Evolutionary conservation across 164 flowering plant genomes (phyloP).

Genomic region (Santalum album): DNA sequence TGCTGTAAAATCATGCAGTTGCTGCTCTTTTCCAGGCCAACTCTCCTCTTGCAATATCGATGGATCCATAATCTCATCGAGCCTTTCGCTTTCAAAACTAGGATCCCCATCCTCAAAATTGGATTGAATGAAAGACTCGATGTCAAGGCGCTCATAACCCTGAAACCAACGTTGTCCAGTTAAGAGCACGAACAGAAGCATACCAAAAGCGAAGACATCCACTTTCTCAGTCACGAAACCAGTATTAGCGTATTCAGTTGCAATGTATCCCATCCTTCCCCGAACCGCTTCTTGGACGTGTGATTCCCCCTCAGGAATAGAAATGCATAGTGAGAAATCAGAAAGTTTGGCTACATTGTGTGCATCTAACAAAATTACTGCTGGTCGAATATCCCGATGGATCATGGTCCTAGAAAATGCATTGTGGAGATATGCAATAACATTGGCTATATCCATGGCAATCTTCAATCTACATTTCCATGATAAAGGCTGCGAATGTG

Average conservation of each 20-base stretch:
- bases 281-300: not conserved
- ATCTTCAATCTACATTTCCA: conserved; percentile 1
- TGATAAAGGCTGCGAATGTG: not conserved
- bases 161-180: not conserved
- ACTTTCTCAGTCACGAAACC: not conserved
- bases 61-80: not conserved
- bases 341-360: not conserved
- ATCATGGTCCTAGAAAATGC: not conserved
- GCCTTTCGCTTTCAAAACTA: not conserved
- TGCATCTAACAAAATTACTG: not conserved
- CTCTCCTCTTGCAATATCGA: not conserved
- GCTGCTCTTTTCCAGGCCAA: not conserved
- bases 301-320: not conserved
- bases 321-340: not conserved
- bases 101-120: not conserved
- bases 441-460: not conserved
- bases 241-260: not conserved
- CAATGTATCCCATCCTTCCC: not conserved
- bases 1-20: not conserved
- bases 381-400: not conserved
- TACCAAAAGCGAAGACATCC: not conserved
- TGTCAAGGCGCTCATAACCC: not conserved
- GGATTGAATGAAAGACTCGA: not conserved
- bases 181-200: not conserved
- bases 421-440: not conserved